Conservation (phyloP, 495 filamentous ascomycete genomes). For the Penicillium manginii region DNA sequence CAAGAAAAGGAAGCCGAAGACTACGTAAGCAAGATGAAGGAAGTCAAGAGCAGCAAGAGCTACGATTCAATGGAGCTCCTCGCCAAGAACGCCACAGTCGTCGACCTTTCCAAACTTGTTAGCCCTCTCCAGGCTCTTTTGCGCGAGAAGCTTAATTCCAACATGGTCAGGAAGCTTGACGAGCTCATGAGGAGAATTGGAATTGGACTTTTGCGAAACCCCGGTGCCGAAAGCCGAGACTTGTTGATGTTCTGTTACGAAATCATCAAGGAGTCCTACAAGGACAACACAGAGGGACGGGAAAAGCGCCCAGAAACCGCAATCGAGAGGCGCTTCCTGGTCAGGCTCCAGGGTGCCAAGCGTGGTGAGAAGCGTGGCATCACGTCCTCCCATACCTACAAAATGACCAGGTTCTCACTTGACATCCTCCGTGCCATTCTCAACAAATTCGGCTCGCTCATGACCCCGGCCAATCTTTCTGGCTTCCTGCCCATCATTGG, state of each 20-base stretch:
- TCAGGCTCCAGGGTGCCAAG: conserved; percentile 74
- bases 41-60: conserved; percentile 96
- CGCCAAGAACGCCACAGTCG: conserved; percentile 75
- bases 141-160: conserved; percentile 77
- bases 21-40: conserved; percentile 93
- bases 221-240: conserved; percentile 71
- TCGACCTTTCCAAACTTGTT: conserved; percentile 72
- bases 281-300: conserved; percentile 43
- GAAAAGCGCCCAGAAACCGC: conserved; percentile 53
- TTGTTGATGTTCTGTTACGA: conserved; percentile 92
- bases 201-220: conserved; percentile 79
- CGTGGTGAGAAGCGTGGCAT: conserved; percentile 62
- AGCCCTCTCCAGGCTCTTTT: conserved; percentile 76
- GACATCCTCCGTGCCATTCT: conserved; percentile 81
- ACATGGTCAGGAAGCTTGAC: conserved; percentile 84
- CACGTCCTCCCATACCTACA: conserved; percentile 77
- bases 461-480: conserved; percentile 74
- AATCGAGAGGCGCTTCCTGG: conserved; percentile 70
- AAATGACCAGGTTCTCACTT: conserved; percentile 82
- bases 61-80: conserved; percentile 96
- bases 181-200: conserved; percentile 84
- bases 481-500: conserved; percentile 89
- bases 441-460: conserved; percentile 77
- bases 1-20: conserved; percentile 97
- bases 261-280: conserved; percentile 84